phyloP scores from a whole-genome alignment of 805 yeast species.

The Debaryomyces tyrocola region DNA sequence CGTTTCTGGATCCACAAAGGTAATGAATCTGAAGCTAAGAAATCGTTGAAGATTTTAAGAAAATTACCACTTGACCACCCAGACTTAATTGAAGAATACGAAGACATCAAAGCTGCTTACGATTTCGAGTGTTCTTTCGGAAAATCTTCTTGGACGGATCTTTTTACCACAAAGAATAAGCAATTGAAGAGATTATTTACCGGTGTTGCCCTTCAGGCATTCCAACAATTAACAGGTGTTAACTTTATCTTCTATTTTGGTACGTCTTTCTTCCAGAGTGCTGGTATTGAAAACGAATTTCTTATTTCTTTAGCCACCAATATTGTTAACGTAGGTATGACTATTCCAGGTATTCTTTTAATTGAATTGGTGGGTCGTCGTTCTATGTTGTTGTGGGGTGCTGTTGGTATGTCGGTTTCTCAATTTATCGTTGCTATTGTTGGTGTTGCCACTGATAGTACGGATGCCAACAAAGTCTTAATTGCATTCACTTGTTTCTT shows the following conservation, averaged over 20 bases:
- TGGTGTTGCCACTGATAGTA: constrained; percentile 49
- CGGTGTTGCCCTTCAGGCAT: constrained; percentile 59
- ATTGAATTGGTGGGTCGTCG: constrained; percentile 55
- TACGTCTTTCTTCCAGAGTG: constrained; percentile 52
- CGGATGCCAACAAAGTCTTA: constrained; percentile 61
- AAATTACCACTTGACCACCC: constrained; percentile 54
- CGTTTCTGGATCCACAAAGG: constrained; percentile 55
- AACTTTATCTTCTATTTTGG: constrained; percentile 65
- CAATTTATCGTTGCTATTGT: constrained; percentile 60
- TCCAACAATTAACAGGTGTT: constrained; percentile 61
- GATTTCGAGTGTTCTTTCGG: constrained; percentile 64
- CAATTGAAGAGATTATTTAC: constrained; percentile 53
- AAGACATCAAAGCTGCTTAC: constrained; percentile 57
- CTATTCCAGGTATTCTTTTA: constrained; percentile 49
- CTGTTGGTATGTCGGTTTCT: constrained; percentile 52
- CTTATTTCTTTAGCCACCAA: constrained; percentile 56
- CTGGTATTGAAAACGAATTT: constrained; percentile 54
- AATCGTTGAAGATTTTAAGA: constrained; percentile 57
- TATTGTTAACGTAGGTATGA: constrained; percentile 53
- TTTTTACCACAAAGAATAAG: constrained; percentile 63
- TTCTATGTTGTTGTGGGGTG: constrained; percentile 42
- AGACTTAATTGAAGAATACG: constrained; percentile 53
- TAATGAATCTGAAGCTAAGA: constrained; percentile 52
- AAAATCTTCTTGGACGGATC: constrained; percentile 62
- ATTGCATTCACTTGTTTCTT: constrained; percentile 64